A percentile compares a stretch with the other conserved stretches of the same genome.
Evolutionary conservation across 2,329 filamentous ascomycete species (phyloP).

Genomic region (Escovopsis sp.): DNA sequence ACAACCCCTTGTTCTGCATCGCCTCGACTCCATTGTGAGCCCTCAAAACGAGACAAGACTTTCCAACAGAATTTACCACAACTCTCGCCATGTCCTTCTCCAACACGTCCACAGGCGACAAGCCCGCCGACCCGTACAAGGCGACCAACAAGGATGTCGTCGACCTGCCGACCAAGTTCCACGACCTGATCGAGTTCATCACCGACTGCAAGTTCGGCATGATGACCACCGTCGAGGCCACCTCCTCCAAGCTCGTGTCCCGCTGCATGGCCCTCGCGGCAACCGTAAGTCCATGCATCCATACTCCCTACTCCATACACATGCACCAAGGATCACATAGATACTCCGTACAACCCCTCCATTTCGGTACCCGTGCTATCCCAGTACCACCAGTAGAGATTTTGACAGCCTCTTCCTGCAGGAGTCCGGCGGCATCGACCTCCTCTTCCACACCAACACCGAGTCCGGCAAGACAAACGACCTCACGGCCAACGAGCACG

Average conservation of each 20-base stretch:
- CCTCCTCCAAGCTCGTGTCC: constrained; percentile 54
- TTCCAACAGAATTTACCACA: too few species aligned
- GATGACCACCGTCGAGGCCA: constrained; percentile 63
- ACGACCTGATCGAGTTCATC: constrained; percentile 58
- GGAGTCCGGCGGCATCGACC: constrained; percentile 65
- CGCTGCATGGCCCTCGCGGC: constrained; percentile 75
- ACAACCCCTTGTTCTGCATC: too few species aligned
- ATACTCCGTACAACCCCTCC: too few species aligned
- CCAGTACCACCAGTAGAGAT: too few species aligned
- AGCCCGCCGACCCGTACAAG: constrained; percentile 63
- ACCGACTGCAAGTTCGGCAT: constrained; percentile 67
- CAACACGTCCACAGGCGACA: constrained; percentile 45
- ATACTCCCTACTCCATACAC: too few species aligned
- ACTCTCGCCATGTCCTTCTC: constrained; percentile 26
- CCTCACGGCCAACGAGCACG: constrained; percentile 51
- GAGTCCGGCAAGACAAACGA: constrained; percentile 81
- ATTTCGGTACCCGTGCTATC: too few species aligned
- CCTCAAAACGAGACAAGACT: too few species aligned
- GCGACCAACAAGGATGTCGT: constrained; percentile 52
- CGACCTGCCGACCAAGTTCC: constrained; percentile 57
- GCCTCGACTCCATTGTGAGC: too few species aligned
- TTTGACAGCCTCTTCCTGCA: too few species aligned
- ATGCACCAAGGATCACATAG: too few species aligned
- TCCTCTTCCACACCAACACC: constrained; percentile 85
- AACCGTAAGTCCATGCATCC: constrained; percentile 45